phyloP scores from a whole-genome alignment of 1,284 basidiomycete species.

The Dichomitus squalens region DNA sequence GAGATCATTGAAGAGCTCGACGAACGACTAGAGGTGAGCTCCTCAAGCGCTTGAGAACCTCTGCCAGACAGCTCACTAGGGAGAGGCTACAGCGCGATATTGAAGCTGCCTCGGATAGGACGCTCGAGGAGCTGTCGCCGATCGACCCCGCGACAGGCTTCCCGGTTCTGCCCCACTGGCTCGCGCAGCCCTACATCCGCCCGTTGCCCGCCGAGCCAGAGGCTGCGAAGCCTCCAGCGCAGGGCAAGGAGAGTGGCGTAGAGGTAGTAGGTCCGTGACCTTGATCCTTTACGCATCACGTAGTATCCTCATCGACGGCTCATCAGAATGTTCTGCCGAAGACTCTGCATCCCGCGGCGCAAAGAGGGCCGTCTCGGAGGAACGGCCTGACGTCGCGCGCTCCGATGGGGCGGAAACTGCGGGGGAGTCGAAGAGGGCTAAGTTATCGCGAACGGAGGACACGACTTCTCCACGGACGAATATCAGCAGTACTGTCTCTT shows the following conservation, averaged over 20 bases:
- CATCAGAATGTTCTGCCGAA: slow-evolving; percentile 1
- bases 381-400: not conserved
- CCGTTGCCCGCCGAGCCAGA: slow-evolving; percentile 35
- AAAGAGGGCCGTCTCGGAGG: slow-evolving; percentile 21
- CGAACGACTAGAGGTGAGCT: slow-evolving; percentile 60
- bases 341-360: slow-evolving; percentile 13
- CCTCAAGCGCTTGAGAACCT: not conserved
- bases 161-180: slow-evolving; percentile 77
- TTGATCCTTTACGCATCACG: no score
- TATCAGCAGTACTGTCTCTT: no score
- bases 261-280: slow-evolving; percentile 17
- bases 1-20: slow-evolving; percentile 71
- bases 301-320: not conserved
- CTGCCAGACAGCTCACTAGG: not conserved
- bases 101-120: slow-evolving; percentile 37
- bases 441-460: slow-evolving; percentile 10
- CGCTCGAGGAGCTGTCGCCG: slow-evolving; percentile 47
- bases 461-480: not conserved
- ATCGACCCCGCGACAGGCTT: slow-evolving; percentile 56
- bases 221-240: slow-evolving; percentile 6
- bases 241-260: slow-evolving; percentile 13
- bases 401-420: not conserved
- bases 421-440: slow-evolving; percentile 22
- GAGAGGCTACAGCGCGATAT: slow-evolving; percentile 44
- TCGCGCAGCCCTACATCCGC: slow-evolving; percentile 86